Evolutionary conservation across 2,329 filamentous ascomycete genomes (phyloP), one percentile per base, ranked within the genome.

Genomic region (Penicillium sp.): DNA sequence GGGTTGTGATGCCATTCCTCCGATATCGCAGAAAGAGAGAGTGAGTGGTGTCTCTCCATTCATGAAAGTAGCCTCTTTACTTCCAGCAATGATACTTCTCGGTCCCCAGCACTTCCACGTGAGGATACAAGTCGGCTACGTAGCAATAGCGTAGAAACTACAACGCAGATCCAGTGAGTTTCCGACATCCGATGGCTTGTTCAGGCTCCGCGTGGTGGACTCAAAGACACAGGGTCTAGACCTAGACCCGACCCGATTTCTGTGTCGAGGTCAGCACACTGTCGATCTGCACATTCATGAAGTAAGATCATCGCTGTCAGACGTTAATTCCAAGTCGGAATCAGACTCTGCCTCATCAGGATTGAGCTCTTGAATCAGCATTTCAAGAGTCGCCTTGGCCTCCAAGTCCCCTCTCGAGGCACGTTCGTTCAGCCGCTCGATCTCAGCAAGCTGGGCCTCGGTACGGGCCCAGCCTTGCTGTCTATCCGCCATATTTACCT

Each of bases 381-480:
- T 64, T 55, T 78, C 71, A 47, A 78, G 43, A 19, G 69, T 68
- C 23, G 60, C 62, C 50, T 74, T 56, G 9, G 76, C 76, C 21
- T 69, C 65, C 10, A 58, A 47, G 53, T 79, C 74, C 7, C 76
- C 77, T 39, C 70, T 65, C 25, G 70, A 50, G 21, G 74, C 73
- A 43, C 66, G 68, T 25, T 71, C 65, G 33, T 74, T 76, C 46
- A 78, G 60, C 16, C 63, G 65, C 21, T 75, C 68, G 16, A 78
- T 68, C 34, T 73, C 68, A 9, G 67, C 66, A 19, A 76, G 53
- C 45, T 74, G 70, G 29, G 74, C 69, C 45, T 75, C 73, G 4
- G 70, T 75, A 21, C 69, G 68, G n/a, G 69, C 70, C 72, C 75
- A 76, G 27, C 70, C 74, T 19, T 51, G 53, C 43, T 76, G 57